Evolutionary conservation across 2,329 filamentous ascomycete genomes (phyloP).

Genomic region (Leptoxyphium fumago): DNA sequence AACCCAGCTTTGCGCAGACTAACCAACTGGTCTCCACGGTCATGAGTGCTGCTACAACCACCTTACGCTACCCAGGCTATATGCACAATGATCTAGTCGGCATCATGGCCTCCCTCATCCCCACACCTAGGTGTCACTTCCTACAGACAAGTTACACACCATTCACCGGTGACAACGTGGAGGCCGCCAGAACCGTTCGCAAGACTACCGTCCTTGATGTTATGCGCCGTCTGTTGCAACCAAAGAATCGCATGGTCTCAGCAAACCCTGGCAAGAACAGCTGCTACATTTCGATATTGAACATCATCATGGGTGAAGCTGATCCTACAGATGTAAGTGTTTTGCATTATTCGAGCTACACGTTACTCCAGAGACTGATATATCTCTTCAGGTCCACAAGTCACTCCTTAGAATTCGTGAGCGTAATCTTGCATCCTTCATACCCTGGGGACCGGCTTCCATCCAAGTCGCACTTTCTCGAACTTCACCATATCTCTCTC

Average conservation of each 20-base stretch:
- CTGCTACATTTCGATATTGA: slow-evolving; percentile 97
- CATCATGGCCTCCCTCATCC: slow-evolving; percentile 89
- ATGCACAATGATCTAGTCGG: slow-evolving; percentile 99
- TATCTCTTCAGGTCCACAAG: slow-evolving; percentile 58
- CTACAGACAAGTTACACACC: slow-evolving; percentile 97
- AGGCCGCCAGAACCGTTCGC: slow-evolving; percentile 91
- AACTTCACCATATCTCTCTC: slow-evolving; percentile 88
- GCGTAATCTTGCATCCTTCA: slow-evolving; percentile 84
- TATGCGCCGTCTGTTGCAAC: slow-evolving; percentile 87
- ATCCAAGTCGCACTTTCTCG: slow-evolving; percentile 96
- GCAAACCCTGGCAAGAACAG: slow-evolving; percentile 91
- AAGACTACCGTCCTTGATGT: slow-evolving; percentile 97
- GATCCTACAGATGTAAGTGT: slow-evolving; percentile 71
- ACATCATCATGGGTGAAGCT: slow-evolving; percentile 97
- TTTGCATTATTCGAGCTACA: slow-evolving; percentile 1
- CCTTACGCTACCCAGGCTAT: slow-evolving; percentile 90
- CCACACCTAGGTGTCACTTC: slow-evolving; percentile 93
- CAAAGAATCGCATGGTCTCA: slow-evolving; percentile 98
- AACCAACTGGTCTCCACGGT: slow-evolving; percentile 94
- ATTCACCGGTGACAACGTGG: slow-evolving; percentile 90
- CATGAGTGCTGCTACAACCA: slow-evolving; percentile 96
- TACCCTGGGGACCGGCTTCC: slow-evolving; percentile 93
- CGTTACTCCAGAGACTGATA: neutral
- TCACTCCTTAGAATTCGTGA: slow-evolving; percentile 91
- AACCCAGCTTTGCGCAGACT: slow-evolving; percentile 91